Conservation (phyloP, 176 grass and related monocot species). For the Oryza punctata region DNA sequence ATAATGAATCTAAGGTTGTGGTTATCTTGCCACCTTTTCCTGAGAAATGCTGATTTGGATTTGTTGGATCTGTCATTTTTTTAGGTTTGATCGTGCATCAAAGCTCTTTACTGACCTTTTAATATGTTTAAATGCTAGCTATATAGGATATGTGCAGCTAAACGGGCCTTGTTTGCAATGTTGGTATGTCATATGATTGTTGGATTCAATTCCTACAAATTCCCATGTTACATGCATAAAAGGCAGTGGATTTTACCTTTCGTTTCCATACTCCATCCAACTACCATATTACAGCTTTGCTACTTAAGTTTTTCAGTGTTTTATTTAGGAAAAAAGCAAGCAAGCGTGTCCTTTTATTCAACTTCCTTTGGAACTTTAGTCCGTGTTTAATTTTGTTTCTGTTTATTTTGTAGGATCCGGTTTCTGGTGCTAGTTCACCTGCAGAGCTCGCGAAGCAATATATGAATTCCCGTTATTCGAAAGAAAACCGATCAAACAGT, state of each 20-base stretch:
- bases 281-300: background rate
- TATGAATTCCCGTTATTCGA: constrained; percentile 56
- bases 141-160: background rate
- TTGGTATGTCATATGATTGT: background rate
- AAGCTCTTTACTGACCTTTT: background rate
- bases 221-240: background rate
- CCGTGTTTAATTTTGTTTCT: constrained; percentile 12
- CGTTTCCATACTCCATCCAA: background rate
- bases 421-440: constrained; percentile 45
- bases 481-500: constrained; percentile 38
- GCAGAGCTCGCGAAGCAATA: constrained; percentile 66
- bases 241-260: background rate
- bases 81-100: background rate
- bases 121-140: background rate
- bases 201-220: background rate
- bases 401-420: constrained; percentile 40
- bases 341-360: background rate
- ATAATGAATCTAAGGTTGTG: background rate
- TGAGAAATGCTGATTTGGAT: background rate
- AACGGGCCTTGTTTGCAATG: background rate
- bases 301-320: constrained; percentile 12
- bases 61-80: constrained; percentile 6
- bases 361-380: background rate
- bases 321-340: constrained; percentile 19
- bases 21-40: background rate